These are phyloP conservation scores for Tolypocladium tropicale DNA, from an alignment of 2,329 filamentous ascomycete species.

Conservation along the genomic window DNA sequence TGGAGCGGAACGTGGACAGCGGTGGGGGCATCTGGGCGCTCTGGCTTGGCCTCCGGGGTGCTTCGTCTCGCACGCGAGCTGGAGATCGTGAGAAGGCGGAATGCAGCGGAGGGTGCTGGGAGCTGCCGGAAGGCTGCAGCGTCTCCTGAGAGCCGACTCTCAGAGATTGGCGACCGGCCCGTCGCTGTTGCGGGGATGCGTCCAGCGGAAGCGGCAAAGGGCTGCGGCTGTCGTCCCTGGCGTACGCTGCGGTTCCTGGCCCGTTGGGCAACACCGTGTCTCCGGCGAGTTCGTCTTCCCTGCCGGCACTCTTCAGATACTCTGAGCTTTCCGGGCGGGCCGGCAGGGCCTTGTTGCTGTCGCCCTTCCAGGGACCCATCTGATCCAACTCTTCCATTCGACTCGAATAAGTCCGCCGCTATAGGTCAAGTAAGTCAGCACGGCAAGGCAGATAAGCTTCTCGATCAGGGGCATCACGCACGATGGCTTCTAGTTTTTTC, in stretches of 20 bases:
- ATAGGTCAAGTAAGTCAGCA: background rate
- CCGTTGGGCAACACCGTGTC: conserved; percentile 23
- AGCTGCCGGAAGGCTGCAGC: conserved; percentile 12
- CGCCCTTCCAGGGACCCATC: conserved; percentile 46
- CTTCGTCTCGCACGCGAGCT: conserved; percentile 18
- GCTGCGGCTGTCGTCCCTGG: conserved; percentile 11
- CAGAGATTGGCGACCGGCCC: conserved; percentile 6
- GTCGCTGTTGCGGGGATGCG: conserved; percentile 14
- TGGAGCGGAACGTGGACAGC: conserved; percentile 52
- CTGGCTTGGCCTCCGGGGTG: conserved; percentile 37
- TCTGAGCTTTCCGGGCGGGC: conserved; percentile 49
- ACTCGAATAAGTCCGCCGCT: conserved; percentile 84
- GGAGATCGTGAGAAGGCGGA: conserved; percentile 45
- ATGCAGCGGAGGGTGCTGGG: conserved; percentile 28
- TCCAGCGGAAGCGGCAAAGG: conserved; percentile 9
- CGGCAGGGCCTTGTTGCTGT: conserved; percentile 66
- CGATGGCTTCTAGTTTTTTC: conserved; percentile 86
- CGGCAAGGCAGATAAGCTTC: too few species aligned
- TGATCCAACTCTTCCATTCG: conserved; percentile 80
- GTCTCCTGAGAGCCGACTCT: conserved; percentile 13
- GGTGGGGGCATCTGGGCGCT: conserved; percentile 59
- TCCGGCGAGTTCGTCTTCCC: background rate
- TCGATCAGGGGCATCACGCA: conserved; percentile 40
- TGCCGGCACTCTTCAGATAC: conserved; percentile 4
- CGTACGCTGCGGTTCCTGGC: conserved; percentile 42